These are phyloP conservation scores for Camillea tinctor DNA, from an alignment of 2,329 filamentous ascomycete species.

Conservation along the genomic window DNA sequence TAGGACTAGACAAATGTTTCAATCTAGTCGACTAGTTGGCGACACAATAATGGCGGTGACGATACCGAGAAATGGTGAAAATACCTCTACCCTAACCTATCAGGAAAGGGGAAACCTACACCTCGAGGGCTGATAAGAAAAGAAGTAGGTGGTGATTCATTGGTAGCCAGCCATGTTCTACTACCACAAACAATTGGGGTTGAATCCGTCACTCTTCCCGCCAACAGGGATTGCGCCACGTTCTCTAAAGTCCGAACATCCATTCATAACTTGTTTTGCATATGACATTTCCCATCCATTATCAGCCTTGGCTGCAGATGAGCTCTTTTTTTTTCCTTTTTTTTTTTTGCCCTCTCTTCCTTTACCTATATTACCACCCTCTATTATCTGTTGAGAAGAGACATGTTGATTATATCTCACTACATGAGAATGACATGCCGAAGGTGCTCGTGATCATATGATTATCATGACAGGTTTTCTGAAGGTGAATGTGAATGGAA, in stretches of 20 bases:
- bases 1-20: conserved; percentile 1
- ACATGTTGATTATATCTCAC: neutral
- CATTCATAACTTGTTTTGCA: neutral
- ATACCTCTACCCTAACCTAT: neutral
- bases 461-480: neutral
- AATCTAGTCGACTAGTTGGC: neutral
- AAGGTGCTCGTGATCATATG: neutral
- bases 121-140: conserved; percentile 7
- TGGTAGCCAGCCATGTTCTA: neutral
- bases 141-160: conserved; percentile 12
- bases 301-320: neutral
- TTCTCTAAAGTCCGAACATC: neutral
- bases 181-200: conserved; percentile 1
- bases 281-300: neutral
- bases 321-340: neutral
- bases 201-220: neutral
- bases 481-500: too few species aligned
- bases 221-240: neutral
- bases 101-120: neutral
- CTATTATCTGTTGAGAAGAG: neutral
- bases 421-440: neutral
- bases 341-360: too few species aligned
- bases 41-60: conserved; percentile 13
- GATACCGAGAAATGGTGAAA: conserved; percentile 2
- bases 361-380: too few species aligned